Base-by-base conservation (phyloP, 2,329 filamentous ascomycete species). In the Cladophialophora psammophila region DNA sequence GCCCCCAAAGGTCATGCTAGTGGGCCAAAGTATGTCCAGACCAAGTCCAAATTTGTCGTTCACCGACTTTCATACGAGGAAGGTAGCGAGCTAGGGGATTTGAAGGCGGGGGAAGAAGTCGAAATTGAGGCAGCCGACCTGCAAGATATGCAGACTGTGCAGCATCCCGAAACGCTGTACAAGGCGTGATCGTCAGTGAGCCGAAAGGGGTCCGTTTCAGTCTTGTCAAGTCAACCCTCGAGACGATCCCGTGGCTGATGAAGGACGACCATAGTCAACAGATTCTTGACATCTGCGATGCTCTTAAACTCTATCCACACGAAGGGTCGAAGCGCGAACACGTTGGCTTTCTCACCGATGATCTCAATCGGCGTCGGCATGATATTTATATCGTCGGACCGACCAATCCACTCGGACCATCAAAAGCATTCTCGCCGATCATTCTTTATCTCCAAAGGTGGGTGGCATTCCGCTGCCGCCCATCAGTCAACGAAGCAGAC, bases 401-500 rank as follows among this genome's bases (percentile, higher is more conserved):
- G 10, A 55, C 34, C 52, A 34, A 34, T n/a, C 31, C n/a, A 34
- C 52, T 10, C 12, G 34, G 26, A 20, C 52, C 31, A n/a, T 55
- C 31, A 36, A 59, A 18, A 32, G 6, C 12, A 12, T 45, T 18
- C 40, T 42, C 57, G 20, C 13, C 8, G 31, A 40, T 36, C 10
- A n/a, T 32, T 32, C 36, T 40, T 34, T 34, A 20, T 45, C 42
- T 42, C 35, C 58, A 13, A 20, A 32, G 20, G 10, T 42, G 18
- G 36, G 40, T 31, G 9, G 13, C 35, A 32, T 34, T 40, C 42
- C 20, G 5, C 31, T 34, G 40, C 40, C 40, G 9, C 12, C 35
- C 18, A 32, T 38, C 45, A 38, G 59, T 38, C 59, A 35, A 35
- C 58, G 58, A 35, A 58, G 45, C 12, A 31, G 65, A 8, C 55